Evolutionary conservation across 2,329 filamentous ascomycete genomes (phyloP).

Genomic region (Pseudocercospora macadamiae): DNA sequence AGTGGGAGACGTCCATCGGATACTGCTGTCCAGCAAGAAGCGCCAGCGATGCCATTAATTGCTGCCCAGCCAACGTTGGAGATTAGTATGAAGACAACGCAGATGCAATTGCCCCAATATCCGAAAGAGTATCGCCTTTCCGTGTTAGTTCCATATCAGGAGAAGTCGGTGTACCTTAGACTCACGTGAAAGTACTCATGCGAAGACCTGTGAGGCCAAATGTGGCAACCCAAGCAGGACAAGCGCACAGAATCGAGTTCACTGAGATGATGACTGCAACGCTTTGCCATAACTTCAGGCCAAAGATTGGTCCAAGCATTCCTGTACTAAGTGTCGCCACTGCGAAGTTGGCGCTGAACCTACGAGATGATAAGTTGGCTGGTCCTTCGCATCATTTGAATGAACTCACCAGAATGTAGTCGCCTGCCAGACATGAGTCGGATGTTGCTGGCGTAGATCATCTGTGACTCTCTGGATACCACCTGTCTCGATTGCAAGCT

Average conservation of each 20-base stretch:
- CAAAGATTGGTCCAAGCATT: conserved; percentile 20
- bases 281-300: conserved; percentile 18
- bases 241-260: conserved; percentile 14
- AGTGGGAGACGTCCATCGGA: conserved; percentile 11
- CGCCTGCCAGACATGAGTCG: conserved; percentile 15
- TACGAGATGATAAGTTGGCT: background rate
- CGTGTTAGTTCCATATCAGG: too few relatives aligned
- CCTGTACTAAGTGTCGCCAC: conserved; percentile 22
- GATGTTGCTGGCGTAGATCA: conserved; percentile 6
- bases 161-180: too few relatives aligned
- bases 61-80: conserved; percentile 18
- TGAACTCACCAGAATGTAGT: conserved; percentile 17
- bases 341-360: conserved; percentile 23
- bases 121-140: conserved; percentile 16
- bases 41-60: conserved; percentile 15
- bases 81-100: conserved; percentile 16
- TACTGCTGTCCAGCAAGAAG: conserved; percentile 17
- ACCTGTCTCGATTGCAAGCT: conserved; percentile 16
- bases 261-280: conserved; percentile 20
- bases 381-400: too few relatives aligned
- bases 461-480: conserved; percentile 20
- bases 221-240: conserved; percentile 16
- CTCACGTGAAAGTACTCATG: conserved; percentile 19
- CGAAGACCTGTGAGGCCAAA: conserved; percentile 20
- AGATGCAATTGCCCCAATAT: conserved; percentile 17